These are phyloP conservation scores for Rugosomyces carneus DNA, from an alignment of 1,284 basidiomycete species.

Conservation along the genomic window DNA sequence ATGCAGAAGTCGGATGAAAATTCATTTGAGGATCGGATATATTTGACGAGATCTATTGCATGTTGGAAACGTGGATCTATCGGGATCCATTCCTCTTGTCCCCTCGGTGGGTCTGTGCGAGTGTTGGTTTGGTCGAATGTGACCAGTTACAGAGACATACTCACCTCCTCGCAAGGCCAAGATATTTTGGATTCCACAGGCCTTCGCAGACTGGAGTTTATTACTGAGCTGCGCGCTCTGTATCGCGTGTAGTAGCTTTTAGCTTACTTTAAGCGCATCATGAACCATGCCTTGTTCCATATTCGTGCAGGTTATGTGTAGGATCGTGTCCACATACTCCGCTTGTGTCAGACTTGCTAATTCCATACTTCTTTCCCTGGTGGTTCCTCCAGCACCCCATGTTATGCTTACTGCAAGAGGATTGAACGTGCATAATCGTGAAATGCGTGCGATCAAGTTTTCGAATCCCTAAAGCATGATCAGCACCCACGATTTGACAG, in stretches of 20 bases:
- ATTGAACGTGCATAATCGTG: conserved; percentile 60
- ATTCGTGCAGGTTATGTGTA: conserved; percentile 98
- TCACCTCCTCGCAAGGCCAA: conserved; percentile 86
- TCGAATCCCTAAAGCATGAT: conserved; percentile 62
- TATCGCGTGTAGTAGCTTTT: neutral
- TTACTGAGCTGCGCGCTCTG: neutral
- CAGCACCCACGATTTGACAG: conserved; percentile 6
- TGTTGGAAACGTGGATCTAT: conserved; percentile 84
- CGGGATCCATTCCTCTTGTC: conserved; percentile 89
- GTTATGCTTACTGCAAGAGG: conserved; percentile 86
- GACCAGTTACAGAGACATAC: conserved; percentile 9
- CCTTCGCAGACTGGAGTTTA: conserved; percentile 63
- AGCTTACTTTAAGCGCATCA: conserved; percentile 68
- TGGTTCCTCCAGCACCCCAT: conserved; percentile 96
- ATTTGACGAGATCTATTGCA: conserved; percentile 85
- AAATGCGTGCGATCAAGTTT: conserved; percentile 79
- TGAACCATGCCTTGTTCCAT: conserved; percentile 89
- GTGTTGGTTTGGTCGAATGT: neutral
- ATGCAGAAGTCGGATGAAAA: conserved; percentile 88
- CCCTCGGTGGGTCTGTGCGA: conserved; percentile 78
- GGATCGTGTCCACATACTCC: conserved; percentile 77
- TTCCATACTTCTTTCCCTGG: conserved; percentile 83
- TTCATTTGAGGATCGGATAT: conserved; percentile 78
- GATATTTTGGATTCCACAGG: conserved; percentile 83
- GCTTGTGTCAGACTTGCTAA: conserved; percentile 70